Conservation (phyloP, 345 rosid genomes). For the Pugionium cornutum region DNA sequence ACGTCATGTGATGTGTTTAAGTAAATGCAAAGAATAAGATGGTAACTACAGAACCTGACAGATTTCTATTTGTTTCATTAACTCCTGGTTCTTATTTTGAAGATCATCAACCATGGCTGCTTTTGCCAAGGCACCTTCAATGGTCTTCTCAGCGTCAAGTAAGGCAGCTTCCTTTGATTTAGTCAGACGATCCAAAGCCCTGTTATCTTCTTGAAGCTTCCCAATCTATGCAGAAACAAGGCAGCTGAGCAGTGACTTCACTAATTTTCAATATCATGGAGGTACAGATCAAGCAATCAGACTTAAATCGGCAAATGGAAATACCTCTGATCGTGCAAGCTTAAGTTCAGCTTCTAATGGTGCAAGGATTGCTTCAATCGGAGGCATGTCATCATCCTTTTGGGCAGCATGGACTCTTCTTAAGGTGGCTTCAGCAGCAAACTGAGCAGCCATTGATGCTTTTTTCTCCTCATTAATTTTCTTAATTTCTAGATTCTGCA, state of each 20-base stretch:
- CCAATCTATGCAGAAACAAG: constrained; percentile 66
- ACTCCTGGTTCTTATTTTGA: constrained; percentile 95
- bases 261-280: constrained; percentile 8
- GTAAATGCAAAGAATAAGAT: constrained; percentile 17
- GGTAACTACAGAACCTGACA: constrained; percentile 75
- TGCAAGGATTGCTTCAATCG: constrained; percentile 99
- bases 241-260: constrained; percentile 7
- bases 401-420: constrained; percentile 99
- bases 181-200: constrained; percentile 97
- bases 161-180: constrained; percentile 98
- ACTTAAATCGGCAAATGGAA: not conserved
- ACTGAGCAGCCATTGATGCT: constrained; percentile 99
- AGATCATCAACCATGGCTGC: constrained; percentile 99
- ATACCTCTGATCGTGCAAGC: constrained; percentile 93
- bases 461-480: constrained; percentile 97
- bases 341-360: constrained; percentile 99
- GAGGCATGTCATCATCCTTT: constrained; percentile 99
- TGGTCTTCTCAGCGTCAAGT: constrained; percentile 94
- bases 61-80: constrained; percentile 97
- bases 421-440: constrained; percentile 99
- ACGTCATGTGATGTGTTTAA: not conserved
- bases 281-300: constrained; percentile 1
- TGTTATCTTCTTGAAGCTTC: constrained; percentile 98
- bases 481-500: constrained; percentile 97
- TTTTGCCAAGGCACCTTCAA: constrained; percentile 85